Evolutionary conservation across 139 green algal species (phyloP).

Genomic region (Tetraselmis chui): DNA sequence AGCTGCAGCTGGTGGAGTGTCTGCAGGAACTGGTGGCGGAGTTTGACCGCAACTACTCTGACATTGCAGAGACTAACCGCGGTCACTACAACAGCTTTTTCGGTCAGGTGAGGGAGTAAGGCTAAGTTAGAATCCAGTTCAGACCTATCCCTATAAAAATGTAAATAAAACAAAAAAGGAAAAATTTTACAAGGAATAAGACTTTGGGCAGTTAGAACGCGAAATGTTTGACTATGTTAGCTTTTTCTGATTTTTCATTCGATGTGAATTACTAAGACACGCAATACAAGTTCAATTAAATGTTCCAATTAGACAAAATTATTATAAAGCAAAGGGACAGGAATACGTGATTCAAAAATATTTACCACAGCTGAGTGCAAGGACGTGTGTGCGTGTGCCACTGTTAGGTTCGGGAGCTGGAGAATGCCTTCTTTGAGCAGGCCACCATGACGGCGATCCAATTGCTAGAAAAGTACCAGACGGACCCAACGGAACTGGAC

Average conservation of each 20-base stretch:
- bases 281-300: neutral
- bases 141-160: no score
- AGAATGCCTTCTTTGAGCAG: conserved; percentile 49
- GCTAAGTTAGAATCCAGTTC: no score
- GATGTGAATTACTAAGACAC: neutral
- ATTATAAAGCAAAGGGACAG: no score
- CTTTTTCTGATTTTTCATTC: neutral
- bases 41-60: conserved; percentile 66
- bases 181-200: no score
- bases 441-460: conserved; percentile 31
- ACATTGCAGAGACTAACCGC: conserved; percentile 63
- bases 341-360: neutral
- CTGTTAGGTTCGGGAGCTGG: conserved; percentile 63
- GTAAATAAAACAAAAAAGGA: no score
- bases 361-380: neutral
- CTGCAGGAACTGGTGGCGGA: conserved; percentile 46
- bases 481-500: conserved; percentile 7
- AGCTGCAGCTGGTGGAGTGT: conserved; percentile 50
- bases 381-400: neutral
- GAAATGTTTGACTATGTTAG: neutral
- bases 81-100: conserved; percentile 60
- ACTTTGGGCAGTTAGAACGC: conserved; percentile 50
- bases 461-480: conserved; percentile 55
- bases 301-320: no score
- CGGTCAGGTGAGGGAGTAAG: conserved; percentile 35